Percentiles rank a stretch among this genome's conserved stretches.
Conservation (phyloP, 441 rosid genomes). For the Flueggea neowawraea region DNA sequence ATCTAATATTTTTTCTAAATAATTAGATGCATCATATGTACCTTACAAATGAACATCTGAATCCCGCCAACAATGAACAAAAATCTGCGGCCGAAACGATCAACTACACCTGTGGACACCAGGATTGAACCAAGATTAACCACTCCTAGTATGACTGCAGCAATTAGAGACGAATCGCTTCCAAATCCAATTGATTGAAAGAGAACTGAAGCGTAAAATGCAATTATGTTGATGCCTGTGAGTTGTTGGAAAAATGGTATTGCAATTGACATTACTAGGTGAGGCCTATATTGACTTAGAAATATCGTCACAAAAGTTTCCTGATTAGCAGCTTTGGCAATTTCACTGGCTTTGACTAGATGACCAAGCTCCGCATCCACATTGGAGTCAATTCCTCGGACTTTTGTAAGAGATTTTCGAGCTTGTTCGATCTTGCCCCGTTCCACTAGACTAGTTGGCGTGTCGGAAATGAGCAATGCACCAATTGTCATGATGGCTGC, state of each 20-base stretch:
- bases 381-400: slow-evolving; percentile 38
- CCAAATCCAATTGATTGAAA: slow-evolving; percentile 83
- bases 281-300: slow-evolving; percentile 67
- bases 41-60: slow-evolving; percentile 69
- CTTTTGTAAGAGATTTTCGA: slow-evolving; percentile 42
- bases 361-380: slow-evolving; percentile 51
- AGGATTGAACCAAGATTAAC: slow-evolving; percentile 59
- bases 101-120: slow-evolving; percentile 57
- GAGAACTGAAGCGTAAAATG: slow-evolving; percentile 73
- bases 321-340: slow-evolving; percentile 32
- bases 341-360: slow-evolving; percentile 44
- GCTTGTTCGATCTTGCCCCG: slow-evolving; percentile 63
- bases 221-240: slow-evolving; percentile 69
- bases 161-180: slow-evolving; percentile 53
- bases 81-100: slow-evolving; percentile 65
- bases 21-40: slow-evolving; percentile 6
- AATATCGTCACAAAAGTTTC: slow-evolving; percentile 56
- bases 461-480: slow-evolving; percentile 64
- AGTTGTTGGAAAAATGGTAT: slow-evolving; percentile 72
- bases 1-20: no score
- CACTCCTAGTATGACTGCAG: slow-evolving; percentile 54
- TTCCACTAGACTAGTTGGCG: slow-evolving; percentile 64
- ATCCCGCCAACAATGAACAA: slow-evolving; percentile 64
- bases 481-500: slow-evolving; percentile 68
- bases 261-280: slow-evolving; percentile 59